phyloP scores from a whole-genome alignment of 352 stramenopile species.

The Globisporangium nodosum region DNA sequence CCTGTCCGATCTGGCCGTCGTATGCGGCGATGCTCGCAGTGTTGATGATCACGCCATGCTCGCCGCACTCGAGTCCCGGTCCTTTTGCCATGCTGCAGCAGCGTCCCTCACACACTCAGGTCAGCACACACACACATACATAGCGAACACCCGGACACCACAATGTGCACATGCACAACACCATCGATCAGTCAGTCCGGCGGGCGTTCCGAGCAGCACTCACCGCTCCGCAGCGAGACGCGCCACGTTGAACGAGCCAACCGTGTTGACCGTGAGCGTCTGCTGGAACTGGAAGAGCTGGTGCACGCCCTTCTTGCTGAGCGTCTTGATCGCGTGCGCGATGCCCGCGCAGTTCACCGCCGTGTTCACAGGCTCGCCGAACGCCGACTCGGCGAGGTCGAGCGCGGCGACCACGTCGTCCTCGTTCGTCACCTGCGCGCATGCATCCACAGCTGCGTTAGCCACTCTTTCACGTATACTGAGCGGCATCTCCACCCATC shows the following conservation, averaged over 20 bases:
- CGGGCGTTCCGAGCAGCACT: background rate
- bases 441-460: background rate
- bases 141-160: background rate
- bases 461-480: background rate
- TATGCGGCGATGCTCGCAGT: slow-evolving; percentile 97
- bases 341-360: slow-evolving; percentile 96
- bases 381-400: slow-evolving; percentile 88
- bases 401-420: slow-evolving; percentile 86
- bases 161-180: no score
- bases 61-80: slow-evolving; percentile 57
- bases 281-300: slow-evolving; percentile 91
- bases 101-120: background rate
- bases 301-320: slow-evolving; percentile 91
- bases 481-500: no score
- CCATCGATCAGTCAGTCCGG: no score
- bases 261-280: slow-evolving; percentile 95
- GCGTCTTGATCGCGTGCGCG: slow-evolving; percentile 87
- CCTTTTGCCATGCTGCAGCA: slow-evolving; percentile 80
- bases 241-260: slow-evolving; percentile 97
- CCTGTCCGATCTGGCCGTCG: slow-evolving; percentile 96
- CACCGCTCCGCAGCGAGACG: slow-evolving; percentile 92
- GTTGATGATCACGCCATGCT: slow-evolving; percentile 97
- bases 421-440: slow-evolving; percentile 85
- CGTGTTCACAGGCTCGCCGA: slow-evolving; percentile 91
- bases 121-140: background rate